Evolutionary conservation across 1,139 yeast genomes (phyloP).

Genomic region (Kurtzmaniella quercitrusa): DNA sequence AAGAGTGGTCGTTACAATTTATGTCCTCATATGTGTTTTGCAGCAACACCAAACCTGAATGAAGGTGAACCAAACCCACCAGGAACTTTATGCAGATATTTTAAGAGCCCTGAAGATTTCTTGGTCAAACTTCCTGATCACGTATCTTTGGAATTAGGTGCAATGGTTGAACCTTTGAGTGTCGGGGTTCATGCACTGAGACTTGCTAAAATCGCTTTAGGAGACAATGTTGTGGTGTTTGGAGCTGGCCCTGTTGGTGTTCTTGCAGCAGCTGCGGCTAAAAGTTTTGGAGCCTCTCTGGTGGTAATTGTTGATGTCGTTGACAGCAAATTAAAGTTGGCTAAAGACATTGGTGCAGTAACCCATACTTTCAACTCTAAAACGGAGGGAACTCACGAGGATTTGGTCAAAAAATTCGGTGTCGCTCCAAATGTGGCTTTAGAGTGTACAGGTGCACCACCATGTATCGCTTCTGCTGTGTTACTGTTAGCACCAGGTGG

Average conservation of each 20-base stretch:
- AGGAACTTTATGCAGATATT: slow-evolving; percentile 75
- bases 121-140: slow-evolving; percentile 74
- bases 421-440: slow-evolving; percentile 55
- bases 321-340: slow-evolving; percentile 57
- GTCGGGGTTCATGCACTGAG: slow-evolving; percentile 85
- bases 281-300: slow-evolving; percentile 76
- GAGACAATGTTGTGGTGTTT: slow-evolving; percentile 72
- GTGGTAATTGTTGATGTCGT: slow-evolving; percentile 64
- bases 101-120: slow-evolving; percentile 77
- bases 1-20: slow-evolving; percentile 73
- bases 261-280: slow-evolving; percentile 72
- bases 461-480: slow-evolving; percentile 64
- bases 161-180: slow-evolving; percentile 81
- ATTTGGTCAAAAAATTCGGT: slow-evolving; percentile 39
- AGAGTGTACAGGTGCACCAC: slow-evolving; percentile 73
- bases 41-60: slow-evolving; percentile 66
- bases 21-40: slow-evolving; percentile 81
- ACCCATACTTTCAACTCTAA: slow-evolving; percentile 59
- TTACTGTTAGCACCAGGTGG: slow-evolving; percentile 59
- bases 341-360: slow-evolving; percentile 53
- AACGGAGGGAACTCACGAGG: slow-evolving; percentile 28
- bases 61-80: slow-evolving; percentile 43
- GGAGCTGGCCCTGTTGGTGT: slow-evolving; percentile 97
- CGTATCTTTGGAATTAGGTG: slow-evolving; percentile 81
- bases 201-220: slow-evolving; percentile 62